These are phyloP conservation scores for Ophiosphaerella korrae DNA, from an alignment of 2,329 filamentous ascomycete species.

Conservation along the genomic window DNA sequence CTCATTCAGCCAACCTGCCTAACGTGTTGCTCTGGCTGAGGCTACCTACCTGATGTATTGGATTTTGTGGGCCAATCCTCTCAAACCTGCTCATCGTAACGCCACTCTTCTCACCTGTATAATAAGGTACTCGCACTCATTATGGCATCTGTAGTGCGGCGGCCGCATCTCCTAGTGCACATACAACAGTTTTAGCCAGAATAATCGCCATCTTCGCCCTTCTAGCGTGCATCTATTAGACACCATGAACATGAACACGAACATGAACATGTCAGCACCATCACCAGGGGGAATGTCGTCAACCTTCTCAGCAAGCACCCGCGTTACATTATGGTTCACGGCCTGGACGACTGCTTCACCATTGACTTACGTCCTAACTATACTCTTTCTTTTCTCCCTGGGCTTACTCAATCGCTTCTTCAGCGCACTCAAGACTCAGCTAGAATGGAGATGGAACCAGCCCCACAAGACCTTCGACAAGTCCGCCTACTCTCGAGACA, in stretches of 20 bases:
- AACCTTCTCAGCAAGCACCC: constrained; percentile 32
- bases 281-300: constrained; percentile 26
- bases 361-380: constrained; percentile 26
- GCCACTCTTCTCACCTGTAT: background rate
- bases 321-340: constrained; percentile 37
- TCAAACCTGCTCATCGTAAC: constrained; percentile 19
- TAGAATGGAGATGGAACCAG: constrained; percentile 27
- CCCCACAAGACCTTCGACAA: background rate
- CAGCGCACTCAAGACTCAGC: constrained; percentile 30
- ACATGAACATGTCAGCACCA: constrained; percentile 8
- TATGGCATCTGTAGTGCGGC: background rate
- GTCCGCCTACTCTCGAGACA: background rate
- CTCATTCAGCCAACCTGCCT: too few relatives aligned
- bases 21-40: too few relatives aligned
- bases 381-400: constrained; percentile 34
- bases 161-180: too few relatives aligned
- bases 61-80: background rate
- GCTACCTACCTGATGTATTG: too few relatives aligned
- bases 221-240: too few relatives aligned
- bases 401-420: constrained; percentile 40
- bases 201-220: too few relatives aligned
- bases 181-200: too few relatives aligned
- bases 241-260: background rate
- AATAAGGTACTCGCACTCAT: constrained; percentile 7
- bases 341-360: constrained; percentile 35